Evolutionary conservation across 2,329 filamentous ascomycete species (phyloP), one percentile per base, ranked within the genome.

Genomic region (Beauveria sp.): DNA sequence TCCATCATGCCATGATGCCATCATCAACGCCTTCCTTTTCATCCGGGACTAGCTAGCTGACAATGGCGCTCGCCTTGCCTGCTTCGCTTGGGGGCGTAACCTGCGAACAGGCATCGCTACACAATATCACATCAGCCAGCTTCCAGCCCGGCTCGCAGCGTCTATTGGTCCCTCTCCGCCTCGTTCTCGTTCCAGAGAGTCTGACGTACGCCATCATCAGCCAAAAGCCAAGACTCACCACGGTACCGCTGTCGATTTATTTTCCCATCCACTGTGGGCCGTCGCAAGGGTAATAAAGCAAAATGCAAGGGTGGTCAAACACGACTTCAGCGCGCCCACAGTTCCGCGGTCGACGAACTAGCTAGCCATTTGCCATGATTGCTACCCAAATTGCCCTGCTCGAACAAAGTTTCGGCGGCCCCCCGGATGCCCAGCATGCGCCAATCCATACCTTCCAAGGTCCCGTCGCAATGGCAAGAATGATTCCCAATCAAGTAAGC

Each of bases 81-180:
- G n/a, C 40, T 40, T 46, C 24, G 37, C 37, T 34, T 44, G 20
- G 46, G 34, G 55, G 24, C 22, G 22, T 43, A 58, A 51, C 34
- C 55, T 58, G 50, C 55, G 55, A 58, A 58, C 34, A 48, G 12
- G 34, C 41, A 22, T 18, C 22, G 16, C 30, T 30, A 37, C 34
- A 16, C 46, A 51, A 51, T 41, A 51, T 58, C 55, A 58, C 46
- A 58, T 58, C 55, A 58, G 55, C 46, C 55, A 58, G 55, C 55
- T 51, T 20, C 16, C 22, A 6, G 10, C 24, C 24, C 28, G 9
- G n/a, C n/a, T 20, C 37, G 12, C 26, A 16, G 18, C 20, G 40
- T 41, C 56, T 52, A 59, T 59, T 59, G 37, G 56, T 53, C 48
- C 26, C 24, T 41, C n/a, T 41, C 48, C 47, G 28, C 48, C 40